Evolutionary conservation across 2,329 filamentous ascomycete genomes (phyloP), one percentile per base, ranked within the genome.

Genomic region (Chaetomiaceae sp.): DNA sequence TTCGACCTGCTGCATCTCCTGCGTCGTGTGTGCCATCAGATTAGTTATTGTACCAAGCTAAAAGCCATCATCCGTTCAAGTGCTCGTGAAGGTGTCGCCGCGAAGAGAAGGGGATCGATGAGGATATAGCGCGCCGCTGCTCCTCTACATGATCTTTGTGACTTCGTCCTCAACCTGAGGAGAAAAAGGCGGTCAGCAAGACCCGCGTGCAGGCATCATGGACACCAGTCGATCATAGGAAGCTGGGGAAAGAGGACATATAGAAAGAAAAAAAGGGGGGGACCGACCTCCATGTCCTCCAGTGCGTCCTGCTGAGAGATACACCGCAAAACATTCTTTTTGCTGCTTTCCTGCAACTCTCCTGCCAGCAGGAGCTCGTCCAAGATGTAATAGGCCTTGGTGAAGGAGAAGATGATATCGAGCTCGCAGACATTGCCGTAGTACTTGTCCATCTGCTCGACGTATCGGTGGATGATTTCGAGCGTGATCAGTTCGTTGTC

Each of bases 371-470:
- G 77, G 55, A 99, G 80, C 73, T 99, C 93, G 68, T 99, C 93
- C 41, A 99, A 82, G 61, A 99, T 99, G 72, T 97, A 99, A 72
- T 99, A 99, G 54, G 93, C 93, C 72, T 99, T 99, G 63, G 96
- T 95, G 70, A 99, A 99, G 69, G 96, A 97, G 81, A 99, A 99
- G 70, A 99, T 99, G 72, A 97, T 96, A 70, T 97, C 91, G 58
- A 99, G 82, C 75, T 99, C 93, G 83, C 93, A 99, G 54, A 99
- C 93, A 70, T 99, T 99, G 70, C 93, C 93, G 71, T 97, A 99
- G 76, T 99, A 99, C 71, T 99, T 99, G 79, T 99, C 93, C 93
- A 99, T 99, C 74, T 99, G 93, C 72, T 99, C 93, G 66, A 99
- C 93, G 69, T 99, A 99, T 72, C 93, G 89, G 71, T 99, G 93